Percentiles rank a stretch among this genome's conserved stretches.
phyloP scores from a whole-genome alignment of 257 asterid species.

The Paulownia fortunei region DNA sequence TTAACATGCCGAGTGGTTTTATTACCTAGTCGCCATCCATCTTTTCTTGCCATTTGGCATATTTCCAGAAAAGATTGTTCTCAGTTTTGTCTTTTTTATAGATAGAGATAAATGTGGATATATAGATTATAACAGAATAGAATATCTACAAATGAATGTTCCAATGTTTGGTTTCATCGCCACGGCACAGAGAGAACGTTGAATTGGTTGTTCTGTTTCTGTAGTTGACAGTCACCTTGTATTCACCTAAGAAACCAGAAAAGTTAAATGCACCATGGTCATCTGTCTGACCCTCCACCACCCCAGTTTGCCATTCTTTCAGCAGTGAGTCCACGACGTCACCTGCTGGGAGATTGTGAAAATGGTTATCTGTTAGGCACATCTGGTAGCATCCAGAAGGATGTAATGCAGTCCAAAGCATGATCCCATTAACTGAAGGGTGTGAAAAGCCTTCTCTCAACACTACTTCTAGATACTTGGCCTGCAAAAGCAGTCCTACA shows the following conservation, averaged over 20 bases:
- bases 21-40: no score
- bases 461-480: conserved; percentile 50
- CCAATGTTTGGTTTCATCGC: conserved; percentile 53
- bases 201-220: conserved; percentile 40
- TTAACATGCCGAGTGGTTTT: no score
- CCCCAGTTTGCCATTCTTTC: conserved; percentile 63
- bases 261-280: conserved; percentile 49
- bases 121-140: no score
- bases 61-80: no score
- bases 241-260: conserved; percentile 59
- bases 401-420: conserved; percentile 65
- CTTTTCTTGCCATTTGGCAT: no score
- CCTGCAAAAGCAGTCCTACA: conserved; percentile 39
- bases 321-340: conserved; percentile 50
- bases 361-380: conserved; percentile 56
- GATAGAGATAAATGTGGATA: no score
- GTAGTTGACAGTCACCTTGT: conserved; percentile 39
- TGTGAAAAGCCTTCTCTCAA: conserved; percentile 65
- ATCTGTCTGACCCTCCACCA: conserved; percentile 52
- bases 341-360: conserved; percentile 60
- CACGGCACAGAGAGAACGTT: conserved; percentile 44
- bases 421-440: conserved; percentile 58
- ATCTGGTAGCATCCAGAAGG: conserved; percentile 56
- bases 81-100: no score
- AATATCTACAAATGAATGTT: conserved; percentile 46